A percentile compares a stretch with the other conserved stretches of the same genome.
These are phyloP conservation scores for Kwoniella mangroviensis DNA, from an alignment of 768 basidiomycete species.

Conservation along the genomic window DNA sequence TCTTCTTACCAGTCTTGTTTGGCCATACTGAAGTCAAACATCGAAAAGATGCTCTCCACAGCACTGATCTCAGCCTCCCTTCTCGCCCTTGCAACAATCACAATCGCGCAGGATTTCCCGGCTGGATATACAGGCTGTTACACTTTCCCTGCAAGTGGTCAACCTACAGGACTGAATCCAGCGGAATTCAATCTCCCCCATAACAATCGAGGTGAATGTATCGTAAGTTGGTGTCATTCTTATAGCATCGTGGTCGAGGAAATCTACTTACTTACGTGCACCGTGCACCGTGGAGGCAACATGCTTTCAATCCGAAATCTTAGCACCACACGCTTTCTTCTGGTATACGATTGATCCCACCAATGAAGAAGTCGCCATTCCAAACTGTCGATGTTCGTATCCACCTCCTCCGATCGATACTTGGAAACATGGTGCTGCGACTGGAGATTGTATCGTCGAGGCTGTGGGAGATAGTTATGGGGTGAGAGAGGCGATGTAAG, in stretches of 20 bases:
- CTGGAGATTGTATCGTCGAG: neutral
- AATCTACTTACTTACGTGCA: neutral
- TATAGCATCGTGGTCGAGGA: neutral
- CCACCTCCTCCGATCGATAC: neutral
- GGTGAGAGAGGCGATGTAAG: neutral
- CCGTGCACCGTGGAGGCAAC: neutral
- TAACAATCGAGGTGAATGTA: slow-evolving; percentile 3
- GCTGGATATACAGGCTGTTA: slow-evolving; percentile 7
- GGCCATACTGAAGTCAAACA: neutral
- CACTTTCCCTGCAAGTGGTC: neutral
- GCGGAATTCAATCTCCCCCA: slow-evolving; percentile 3
- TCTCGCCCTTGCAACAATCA: neutral
- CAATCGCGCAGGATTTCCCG: neutral
- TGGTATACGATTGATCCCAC: slow-evolving; percentile 1
- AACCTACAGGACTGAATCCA: neutral
- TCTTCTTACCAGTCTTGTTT: neutral
- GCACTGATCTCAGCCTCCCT: neutral
- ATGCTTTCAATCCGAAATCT: neutral
- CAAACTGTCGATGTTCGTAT: neutral
- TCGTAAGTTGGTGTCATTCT: neutral
- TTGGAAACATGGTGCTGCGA: neutral
- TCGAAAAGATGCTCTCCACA: neutral
- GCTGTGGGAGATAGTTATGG: neutral
- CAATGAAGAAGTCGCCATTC: neutral
- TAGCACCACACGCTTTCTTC: neutral